These are phyloP conservation scores for Mucor ambiguus DNA, from an alignment of 371 early-diverging fungal genomes.

Conservation along the genomic window DNA sequence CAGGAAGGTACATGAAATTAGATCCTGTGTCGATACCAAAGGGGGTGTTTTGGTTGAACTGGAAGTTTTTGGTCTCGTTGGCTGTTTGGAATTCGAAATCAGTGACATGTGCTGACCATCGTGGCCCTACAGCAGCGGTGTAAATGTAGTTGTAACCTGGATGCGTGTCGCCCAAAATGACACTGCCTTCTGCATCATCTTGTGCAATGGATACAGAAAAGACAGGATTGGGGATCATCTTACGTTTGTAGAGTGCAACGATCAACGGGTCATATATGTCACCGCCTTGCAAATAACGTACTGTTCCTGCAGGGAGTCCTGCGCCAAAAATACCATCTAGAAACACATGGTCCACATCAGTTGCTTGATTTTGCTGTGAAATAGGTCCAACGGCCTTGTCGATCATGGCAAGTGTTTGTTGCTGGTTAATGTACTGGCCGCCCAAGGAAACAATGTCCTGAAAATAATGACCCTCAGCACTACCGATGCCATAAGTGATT, in stretches of 20 bases:
- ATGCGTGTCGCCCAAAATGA: slow-evolving; percentile 57
- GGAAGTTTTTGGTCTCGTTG: slow-evolving; percentile 16
- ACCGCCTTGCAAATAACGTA: slow-evolving; percentile 7
- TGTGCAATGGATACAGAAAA: slow-evolving; percentile 41
- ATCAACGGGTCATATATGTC: slow-evolving; percentile 29
- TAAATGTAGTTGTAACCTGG: slow-evolving; percentile 23
- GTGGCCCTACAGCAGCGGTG: slow-evolving; percentile 4
- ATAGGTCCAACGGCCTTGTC: slow-evolving; percentile 15
- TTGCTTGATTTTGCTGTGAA: slow-evolving; percentile 35
- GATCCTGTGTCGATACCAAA: slow-evolving; percentile 49
- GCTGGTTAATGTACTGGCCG: slow-evolving; percentile 32
- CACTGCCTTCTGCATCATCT: slow-evolving; percentile 37
- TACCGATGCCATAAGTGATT: slow-evolving; percentile 65
- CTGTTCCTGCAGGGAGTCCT: slow-evolving; percentile 37
- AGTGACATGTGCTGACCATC: slow-evolving; percentile 28
- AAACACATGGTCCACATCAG: slow-evolving; percentile 38
- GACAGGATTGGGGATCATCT: slow-evolving; percentile 37
- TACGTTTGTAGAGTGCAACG: slow-evolving; percentile 33
- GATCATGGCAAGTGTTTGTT: slow-evolving; percentile 52
- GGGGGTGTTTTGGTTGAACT: slow-evolving; percentile 19
- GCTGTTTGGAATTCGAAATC: slow-evolving; percentile 31
- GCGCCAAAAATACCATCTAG: slow-evolving; percentile 39
- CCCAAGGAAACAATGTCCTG: slow-evolving; percentile 57
- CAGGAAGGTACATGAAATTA: slow-evolving; percentile 47
- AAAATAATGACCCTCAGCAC: slow-evolving; percentile 59